Percentiles rank a stretch among this genome's conserved stretches.
phyloP scores from a whole-genome alignment of 805 yeast genomes.

The Starmera dryadoides region DNA sequence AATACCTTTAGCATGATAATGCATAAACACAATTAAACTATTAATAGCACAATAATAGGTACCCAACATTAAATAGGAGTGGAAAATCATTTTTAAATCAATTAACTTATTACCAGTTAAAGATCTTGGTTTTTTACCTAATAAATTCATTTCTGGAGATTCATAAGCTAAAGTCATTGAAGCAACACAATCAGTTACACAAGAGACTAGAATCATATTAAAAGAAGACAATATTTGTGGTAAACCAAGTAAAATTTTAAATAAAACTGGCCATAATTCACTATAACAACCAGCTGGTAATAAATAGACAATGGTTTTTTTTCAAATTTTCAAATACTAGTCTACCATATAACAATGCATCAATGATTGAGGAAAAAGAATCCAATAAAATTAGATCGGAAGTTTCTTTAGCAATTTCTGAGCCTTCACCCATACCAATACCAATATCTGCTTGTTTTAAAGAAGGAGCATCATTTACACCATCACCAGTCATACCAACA shows the following conservation, averaged over 20 bases:
- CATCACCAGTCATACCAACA: constrained; percentile 92
- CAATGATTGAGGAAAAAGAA: constrained; percentile 23
- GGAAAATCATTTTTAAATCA: constrained; percentile 30
- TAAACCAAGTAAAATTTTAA: constrained; percentile 38
- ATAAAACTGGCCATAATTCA: constrained; percentile 43
- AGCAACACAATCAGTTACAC: constrained; percentile 39
- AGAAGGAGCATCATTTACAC: constrained; percentile 86
- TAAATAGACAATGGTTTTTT: constrained; percentile 37
- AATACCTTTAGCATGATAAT: constrained; percentile 29
- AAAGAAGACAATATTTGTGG: constrained; percentile 43
- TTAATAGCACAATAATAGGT: constrained; percentile 33
- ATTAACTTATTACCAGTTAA: constrained; percentile 34
- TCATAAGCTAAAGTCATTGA: constrained; percentile 39
- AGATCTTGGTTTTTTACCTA: constrained; percentile 34
- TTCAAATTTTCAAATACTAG: constrained; percentile 41
- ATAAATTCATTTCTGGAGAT: constrained; percentile 33
- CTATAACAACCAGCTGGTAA: constrained; percentile 47
- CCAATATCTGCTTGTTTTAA: constrained; percentile 80
- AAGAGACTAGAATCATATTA: constrained; percentile 41
- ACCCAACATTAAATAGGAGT: constrained; percentile 37
- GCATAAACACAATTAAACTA: constrained; percentile 31
- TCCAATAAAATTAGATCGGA: constrained; percentile 18
- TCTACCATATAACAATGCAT: constrained; percentile 35
- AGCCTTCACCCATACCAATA: constrained; percentile 50
- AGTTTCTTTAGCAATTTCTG: constrained; percentile 20